Conservation (phyloP, 805 yeast genomes). For the Kuraishia cidri region DNA sequence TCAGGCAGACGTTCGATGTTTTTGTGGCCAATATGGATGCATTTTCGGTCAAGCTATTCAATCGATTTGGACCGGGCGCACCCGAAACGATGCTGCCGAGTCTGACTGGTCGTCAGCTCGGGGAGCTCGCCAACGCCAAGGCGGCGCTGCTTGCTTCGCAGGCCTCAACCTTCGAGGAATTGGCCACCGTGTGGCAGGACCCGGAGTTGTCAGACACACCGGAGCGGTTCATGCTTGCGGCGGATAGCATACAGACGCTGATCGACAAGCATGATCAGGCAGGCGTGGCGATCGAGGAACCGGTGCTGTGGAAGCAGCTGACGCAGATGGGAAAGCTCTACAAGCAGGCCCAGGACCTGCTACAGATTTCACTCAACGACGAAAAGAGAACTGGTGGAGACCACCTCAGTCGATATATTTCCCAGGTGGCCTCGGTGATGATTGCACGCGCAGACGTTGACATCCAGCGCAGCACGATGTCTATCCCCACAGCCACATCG, state of each 20-base stretch:
- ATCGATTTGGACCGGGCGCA: conserved; percentile 9
- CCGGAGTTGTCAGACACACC: conserved; percentile 16
- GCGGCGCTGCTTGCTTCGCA: conserved; percentile 19
- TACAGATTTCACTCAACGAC: conserved; percentile 7
- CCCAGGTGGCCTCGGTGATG: conserved; percentile 29
- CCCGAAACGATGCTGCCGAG: conserved; percentile 18
- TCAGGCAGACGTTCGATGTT: background rate
- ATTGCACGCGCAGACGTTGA: conserved; percentile 48
- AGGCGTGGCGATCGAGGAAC: conserved; percentile 7
- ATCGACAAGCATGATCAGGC: conserved; percentile 22
- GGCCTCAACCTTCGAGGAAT: conserved; percentile 13
- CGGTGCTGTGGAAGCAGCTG: conserved; percentile 28
- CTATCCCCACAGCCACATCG: conserved; percentile 19
- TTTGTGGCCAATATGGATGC: conserved; percentile 10
- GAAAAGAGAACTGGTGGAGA: conserved; percentile 1
- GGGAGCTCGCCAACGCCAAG: conserved; percentile 22
- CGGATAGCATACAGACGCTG: conserved; percentile 33
- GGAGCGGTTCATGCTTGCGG: conserved; percentile 29
- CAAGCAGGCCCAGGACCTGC: conserved; percentile 27
- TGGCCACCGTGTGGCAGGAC: conserved; percentile 25
- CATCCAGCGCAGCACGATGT: conserved; percentile 32
- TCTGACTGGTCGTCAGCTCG: conserved; percentile 12
- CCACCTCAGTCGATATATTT: conserved; percentile 5
- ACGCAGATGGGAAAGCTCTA: conserved; percentile 25
- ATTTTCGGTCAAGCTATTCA: conserved; percentile 5